Evolutionary conservation across 2,329 filamentous ascomycete species (phyloP).

Genomic region (Fusarium chaquense): DNA sequence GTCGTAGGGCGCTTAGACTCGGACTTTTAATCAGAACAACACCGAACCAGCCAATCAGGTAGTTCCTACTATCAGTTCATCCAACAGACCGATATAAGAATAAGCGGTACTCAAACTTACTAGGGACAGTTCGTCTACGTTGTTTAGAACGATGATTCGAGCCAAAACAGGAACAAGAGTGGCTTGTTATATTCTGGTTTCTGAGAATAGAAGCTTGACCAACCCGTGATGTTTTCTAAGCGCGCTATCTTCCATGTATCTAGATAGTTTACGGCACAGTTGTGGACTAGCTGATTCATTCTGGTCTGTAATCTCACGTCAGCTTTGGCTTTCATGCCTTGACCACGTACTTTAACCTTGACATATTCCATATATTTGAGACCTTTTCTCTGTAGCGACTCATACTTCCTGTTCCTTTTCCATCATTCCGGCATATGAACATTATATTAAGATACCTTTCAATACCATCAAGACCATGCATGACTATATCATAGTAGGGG

Average conservation of each 20-base stretch:
- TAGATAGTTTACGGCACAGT: neutral
- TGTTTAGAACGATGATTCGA: neutral
- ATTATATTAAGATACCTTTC: accelerated
- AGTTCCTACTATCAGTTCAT: neutral
- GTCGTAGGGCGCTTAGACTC: neutral
- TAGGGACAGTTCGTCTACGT: neutral
- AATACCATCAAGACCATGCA: constrained; percentile 17
- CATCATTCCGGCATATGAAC: accelerated
- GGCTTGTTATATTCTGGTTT: too few species aligned
- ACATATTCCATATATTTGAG: neutral
- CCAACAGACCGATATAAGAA: neutral
- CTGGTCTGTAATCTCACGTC: constrained; percentile 3
- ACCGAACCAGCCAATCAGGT: neutral
- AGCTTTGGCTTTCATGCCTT: neutral
- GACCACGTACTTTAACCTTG: neutral
- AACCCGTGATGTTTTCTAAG: neutral
- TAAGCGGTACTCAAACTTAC: neutral
- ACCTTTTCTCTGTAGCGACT: neutral
- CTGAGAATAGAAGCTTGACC: neutral
- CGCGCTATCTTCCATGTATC: neutral
- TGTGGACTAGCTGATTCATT: neutral
- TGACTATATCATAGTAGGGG: constrained; percentile 51
- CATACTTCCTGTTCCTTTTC: too few species aligned
- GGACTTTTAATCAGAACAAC: neutral
- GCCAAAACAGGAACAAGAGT: neutral